Evolutionary conservation across 495 filamentous ascomycete genomes (phyloP), one percentile per base, ranked within the genome.

Genomic region (Neurospora intermedia): DNA sequence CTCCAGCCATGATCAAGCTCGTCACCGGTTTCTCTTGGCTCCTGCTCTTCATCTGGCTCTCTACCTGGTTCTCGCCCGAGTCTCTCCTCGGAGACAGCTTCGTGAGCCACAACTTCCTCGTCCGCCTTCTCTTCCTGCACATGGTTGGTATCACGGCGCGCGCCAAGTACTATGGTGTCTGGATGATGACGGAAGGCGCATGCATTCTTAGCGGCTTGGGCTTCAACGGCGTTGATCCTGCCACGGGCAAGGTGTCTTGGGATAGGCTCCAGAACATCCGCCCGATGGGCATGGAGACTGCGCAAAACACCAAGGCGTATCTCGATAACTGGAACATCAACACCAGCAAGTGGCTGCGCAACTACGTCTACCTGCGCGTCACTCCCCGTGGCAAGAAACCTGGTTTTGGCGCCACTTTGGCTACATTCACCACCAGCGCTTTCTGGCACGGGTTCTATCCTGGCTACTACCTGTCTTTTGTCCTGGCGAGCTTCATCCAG

Each of bases 401-500:
- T 10, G 96, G 96, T 3, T 99, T 99, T 84, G 87, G 95, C 69
- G 96, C 96, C 42, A 97, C 91, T 78, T 81, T 99, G 86, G 94
- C 94, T 4, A 99, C 96, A 0, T 99, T 99, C 77, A 88, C 88
- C 9, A 98, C 96, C 40, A 94, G 91, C 76, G 96, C 96, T 1
- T 92, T 98, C 79, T 99, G 96, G 96, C 96, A 99, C 80, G 96
- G 96, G 20, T 98, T 98, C 83, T 96, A 96, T 75, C 96, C 96
- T 0, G 96, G 96, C 6, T 99, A 99, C 81, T 98, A 99, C 81
- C 80, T 99, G 69, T 86, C 92, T 10, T 99, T 99, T 74, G 82
- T 98, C 70, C 86, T 97, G 23, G 96, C 93, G 2, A 91, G 92
- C 23, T 93, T 99, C 75, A 86, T 97, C 46, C 96, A 99, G 81